Evolutionary conservation across 2,329 filamentous ascomycete genomes (phyloP).

Genomic region (Penicillium frequentans): DNA sequence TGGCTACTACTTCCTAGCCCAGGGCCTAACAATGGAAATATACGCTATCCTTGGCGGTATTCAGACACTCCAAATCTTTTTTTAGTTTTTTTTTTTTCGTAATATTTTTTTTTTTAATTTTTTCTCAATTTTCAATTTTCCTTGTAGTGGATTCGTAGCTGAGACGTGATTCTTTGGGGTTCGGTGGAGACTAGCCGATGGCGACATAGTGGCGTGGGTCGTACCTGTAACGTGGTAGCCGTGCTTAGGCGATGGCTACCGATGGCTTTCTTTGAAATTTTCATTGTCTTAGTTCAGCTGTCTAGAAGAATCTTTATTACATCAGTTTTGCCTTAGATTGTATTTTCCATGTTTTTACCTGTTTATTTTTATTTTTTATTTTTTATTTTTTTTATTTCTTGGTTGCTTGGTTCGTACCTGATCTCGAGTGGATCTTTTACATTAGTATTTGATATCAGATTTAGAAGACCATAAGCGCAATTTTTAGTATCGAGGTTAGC

Average conservation of each 20-base stretch:
- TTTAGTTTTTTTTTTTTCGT: not conserved
- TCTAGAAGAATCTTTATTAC: not conserved
- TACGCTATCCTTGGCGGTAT: not conserved
- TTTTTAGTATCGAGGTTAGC: too few relatives aligned
- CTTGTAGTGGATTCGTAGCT: not conserved
- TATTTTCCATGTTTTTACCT: not conserved
- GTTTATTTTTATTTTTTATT: not conserved
- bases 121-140: not conserved
- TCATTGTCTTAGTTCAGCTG: not conserved
- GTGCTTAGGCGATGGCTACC: not conserved
- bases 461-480: too few relatives aligned
- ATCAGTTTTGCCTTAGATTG: too few relatives aligned
- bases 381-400: not conserved
- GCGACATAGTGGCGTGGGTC: slow-evolving; percentile 2
- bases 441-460: too few relatives aligned
- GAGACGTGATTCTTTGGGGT: not conserved
- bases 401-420: not conserved
- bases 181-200: not conserved
- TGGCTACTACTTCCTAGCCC: slow-evolving; percentile 22
- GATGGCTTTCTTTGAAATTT: not conserved
- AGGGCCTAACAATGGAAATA: slow-evolving; percentile 12
- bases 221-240: not conserved
- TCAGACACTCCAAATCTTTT: not conserved
- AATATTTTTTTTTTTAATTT: not conserved
- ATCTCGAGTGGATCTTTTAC: not conserved